phyloP scores from a whole-genome alignment of 768 basidiomycete species.

The Coprinellus aureogranulatus region DNA sequence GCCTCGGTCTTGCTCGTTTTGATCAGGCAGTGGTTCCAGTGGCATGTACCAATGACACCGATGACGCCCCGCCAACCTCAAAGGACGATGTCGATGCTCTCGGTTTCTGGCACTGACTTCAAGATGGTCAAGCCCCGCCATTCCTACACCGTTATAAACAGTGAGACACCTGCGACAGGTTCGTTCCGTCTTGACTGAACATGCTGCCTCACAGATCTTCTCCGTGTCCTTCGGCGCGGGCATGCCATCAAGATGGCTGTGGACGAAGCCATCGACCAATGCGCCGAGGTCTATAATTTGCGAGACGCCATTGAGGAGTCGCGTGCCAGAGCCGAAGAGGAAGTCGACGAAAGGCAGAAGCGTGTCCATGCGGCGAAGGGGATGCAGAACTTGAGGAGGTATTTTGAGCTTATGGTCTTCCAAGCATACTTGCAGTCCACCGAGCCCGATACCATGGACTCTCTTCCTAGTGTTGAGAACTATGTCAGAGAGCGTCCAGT shows the following conservation, averaged over 20 bases:
- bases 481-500: constrained; percentile 88
- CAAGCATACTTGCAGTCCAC: constrained; percentile 85
- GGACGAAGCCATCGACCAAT: constrained; percentile 86
- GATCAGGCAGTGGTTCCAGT: constrained; percentile 74
- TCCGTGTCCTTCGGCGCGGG: constrained; percentile 85
- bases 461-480: constrained; percentile 73
- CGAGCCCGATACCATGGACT: constrained; percentile 73
- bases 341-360: constrained; percentile 69
- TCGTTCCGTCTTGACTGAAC: neutral
- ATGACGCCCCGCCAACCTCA: too few relatives aligned
- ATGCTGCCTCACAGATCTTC: constrained; percentile 72
- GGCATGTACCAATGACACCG: too few relatives aligned
- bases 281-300: constrained; percentile 78
- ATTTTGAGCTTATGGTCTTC: constrained; percentile 84
- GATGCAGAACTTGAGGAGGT: constrained; percentile 79
- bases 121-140: constrained; percentile 22
- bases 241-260: constrained; percentile 81
- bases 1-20: constrained; percentile 86
- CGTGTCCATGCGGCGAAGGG: constrained; percentile 70
- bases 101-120: constrained; percentile 21
- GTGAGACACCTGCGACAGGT: constrained; percentile 1
- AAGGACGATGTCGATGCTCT: too few relatives aligned
- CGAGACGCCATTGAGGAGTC: constrained; percentile 87
- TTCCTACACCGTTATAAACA: constrained; percentile 7
- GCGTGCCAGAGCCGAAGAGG: constrained; percentile 73